Evolutionary conservation across 1,284 basidiomycete species (phyloP).

Genomic region (Coriolopsis trogii): DNA sequence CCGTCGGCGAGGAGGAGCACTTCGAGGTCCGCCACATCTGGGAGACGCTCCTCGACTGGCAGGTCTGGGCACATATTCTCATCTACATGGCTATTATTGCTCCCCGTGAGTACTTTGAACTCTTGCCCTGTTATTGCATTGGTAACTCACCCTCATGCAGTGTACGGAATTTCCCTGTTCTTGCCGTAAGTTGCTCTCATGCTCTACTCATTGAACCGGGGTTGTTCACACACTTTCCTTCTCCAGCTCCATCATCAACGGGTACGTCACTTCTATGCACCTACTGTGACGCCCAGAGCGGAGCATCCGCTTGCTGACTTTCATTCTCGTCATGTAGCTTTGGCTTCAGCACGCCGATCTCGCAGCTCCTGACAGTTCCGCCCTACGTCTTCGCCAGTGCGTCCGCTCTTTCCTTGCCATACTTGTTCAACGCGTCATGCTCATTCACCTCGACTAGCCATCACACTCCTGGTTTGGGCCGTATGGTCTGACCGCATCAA

Average conservation of each 20-base stretch:
- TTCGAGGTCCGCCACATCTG: constrained; percentile 56
- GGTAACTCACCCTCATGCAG: too few species aligned
- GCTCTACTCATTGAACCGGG: not conserved
- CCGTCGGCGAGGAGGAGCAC: constrained; percentile 66
- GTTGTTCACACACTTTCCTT: too few species aligned
- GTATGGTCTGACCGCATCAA: constrained; percentile 60
- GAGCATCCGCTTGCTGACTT: not conserved
- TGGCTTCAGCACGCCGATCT: constrained; percentile 56
- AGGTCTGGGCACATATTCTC: constrained; percentile 58
- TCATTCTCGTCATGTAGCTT: not conserved
- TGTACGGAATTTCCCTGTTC: constrained; percentile 25
- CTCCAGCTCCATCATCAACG: constrained; percentile 41
- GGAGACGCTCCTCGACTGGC: constrained; percentile 65
- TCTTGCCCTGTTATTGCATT: not conserved
- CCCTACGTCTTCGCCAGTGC: constrained; percentile 66
- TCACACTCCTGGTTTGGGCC: constrained; percentile 53
- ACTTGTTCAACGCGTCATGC: not conserved
- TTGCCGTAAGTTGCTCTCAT: constrained; percentile 22
- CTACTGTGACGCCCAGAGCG: too few species aligned
- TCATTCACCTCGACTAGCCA: constrained; percentile 40
- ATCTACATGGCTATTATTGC: constrained; percentile 63
- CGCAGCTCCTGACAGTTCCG: constrained; percentile 71
- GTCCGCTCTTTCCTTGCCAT: constrained; percentile 23
- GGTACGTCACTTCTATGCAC: constrained; percentile 36
- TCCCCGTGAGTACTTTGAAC: constrained; percentile 49